Evolutionary conservation across 2,329 filamentous ascomycete species (phyloP).

Genomic region (Endoconidiophora polonica): DNA sequence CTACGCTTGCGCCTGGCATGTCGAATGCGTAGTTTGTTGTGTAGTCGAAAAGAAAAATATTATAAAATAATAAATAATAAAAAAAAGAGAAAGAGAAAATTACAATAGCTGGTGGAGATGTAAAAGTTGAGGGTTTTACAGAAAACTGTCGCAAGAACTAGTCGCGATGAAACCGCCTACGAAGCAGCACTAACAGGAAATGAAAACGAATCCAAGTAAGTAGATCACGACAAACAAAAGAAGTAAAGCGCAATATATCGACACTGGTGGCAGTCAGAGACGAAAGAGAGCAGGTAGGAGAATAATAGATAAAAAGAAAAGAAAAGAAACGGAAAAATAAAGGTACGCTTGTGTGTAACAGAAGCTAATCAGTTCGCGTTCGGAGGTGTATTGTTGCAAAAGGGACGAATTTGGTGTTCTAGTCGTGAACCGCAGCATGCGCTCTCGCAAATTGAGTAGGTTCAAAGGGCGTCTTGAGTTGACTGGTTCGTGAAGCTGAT

Average conservation of each 20-base stretch:
- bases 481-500: conserved; percentile 32
- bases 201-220: neutral
- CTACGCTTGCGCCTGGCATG: conserved; percentile 57
- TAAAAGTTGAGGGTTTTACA: neutral
- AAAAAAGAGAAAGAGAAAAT: neutral
- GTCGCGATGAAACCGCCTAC: neutral
- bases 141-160: neutral
- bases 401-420: neutral
- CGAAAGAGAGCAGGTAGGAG: neutral
- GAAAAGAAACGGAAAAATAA: too few relatives aligned
- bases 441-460: conserved; percentile 37
- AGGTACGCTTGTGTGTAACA: too few relatives aligned
- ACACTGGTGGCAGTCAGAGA: neutral
- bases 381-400: neutral
- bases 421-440: conserved; percentile 31
- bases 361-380: too few relatives aligned
- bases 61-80: neutral
- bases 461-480: conserved; percentile 52
- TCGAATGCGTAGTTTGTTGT: conserved; percentile 24
- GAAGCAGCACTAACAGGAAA: neutral
- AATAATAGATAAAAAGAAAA: neutral
- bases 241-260: neutral
- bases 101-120: neutral
- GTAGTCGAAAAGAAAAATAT: neutral
- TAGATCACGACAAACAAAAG: neutral